Evolutionary conservation across 2,329 filamentous ascomycete species (phyloP), one percentile per base, ranked within the genome.

Genomic region (Endoconidiophora polonica): DNA sequence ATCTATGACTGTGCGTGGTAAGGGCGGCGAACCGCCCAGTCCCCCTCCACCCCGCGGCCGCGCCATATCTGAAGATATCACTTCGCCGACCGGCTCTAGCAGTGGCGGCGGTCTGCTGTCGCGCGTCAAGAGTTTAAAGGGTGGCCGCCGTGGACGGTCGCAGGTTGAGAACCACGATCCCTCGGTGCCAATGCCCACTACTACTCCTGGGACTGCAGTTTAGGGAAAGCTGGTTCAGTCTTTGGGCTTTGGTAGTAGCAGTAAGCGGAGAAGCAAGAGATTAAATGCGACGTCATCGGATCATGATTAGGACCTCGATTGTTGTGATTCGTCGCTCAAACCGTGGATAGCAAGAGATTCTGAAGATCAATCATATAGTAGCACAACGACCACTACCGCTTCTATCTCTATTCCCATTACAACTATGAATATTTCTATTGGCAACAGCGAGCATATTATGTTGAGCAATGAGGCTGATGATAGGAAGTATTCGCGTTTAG

Each of bases 91-190:
- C 12, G 23, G n/a, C n/a, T 16, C 45, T 23, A 41, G 46, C 14
- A 63, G 63, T 44, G 66, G 68, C 42, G 74, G 74, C 44, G 82
- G 84, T 2, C 80, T 93, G 55, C 62, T 93, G 54, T 83, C 76
- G 48, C 76, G 86, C 49, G 85, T 91, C 68, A 87, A 85, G 73
- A 86, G 81, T 64, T 66, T 91, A 65, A 88, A 86, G 68, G 81
- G 81, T 46, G 77, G 77, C 29, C 72, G 79, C 56, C 61, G 62
- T 45, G 51, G 49, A 44, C 51, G 51, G 46, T 48, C 51, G 38
- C 51, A 52, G 43, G 47, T 48, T 42, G 51, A 52, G 18, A 49
- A 46, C 44, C 40, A 46, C 5, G 51, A 52, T 16, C 47, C 47
- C 18, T 52, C 51, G 37, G 39, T 52, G 24, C 57, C 43, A 45